phyloP scores from a whole-genome alignment of 495 filamentous ascomycete genomes.

The Penicillium tannophilum region DNA sequence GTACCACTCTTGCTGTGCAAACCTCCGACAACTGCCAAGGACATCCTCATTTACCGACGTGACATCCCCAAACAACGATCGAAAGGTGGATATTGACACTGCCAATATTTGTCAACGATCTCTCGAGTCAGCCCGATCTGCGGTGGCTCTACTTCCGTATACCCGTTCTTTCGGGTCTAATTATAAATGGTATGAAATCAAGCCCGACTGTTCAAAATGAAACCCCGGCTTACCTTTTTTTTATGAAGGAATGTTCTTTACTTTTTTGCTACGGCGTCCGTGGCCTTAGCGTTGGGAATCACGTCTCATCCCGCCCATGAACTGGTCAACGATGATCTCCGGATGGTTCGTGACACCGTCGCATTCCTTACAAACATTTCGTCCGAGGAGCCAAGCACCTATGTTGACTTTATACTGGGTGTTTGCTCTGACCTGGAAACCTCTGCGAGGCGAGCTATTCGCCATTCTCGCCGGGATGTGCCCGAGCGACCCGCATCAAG shows the following conservation, averaged over 20 bases:
- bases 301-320: slow-evolving; percentile 7
- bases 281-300: slow-evolving; percentile 17
- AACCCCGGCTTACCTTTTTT: neutral
- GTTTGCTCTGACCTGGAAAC: slow-evolving; percentile 18
- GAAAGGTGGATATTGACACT: neutral
- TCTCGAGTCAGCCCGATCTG: slow-evolving; percentile 20
- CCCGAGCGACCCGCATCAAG: neutral
- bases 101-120: slow-evolving; percentile 1
- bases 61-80: neutral
- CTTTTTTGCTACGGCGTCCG: slow-evolving; percentile 20
- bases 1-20: slow-evolving; percentile 23
- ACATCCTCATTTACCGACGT: slow-evolving; percentile 5
- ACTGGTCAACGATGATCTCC: slow-evolving; percentile 9
- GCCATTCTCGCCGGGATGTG: neutral
- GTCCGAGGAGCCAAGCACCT: slow-evolving; percentile 24
- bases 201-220: neutral
- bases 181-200: slow-evolving; percentile 13
- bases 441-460: slow-evolving; percentile 12
- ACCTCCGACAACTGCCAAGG: slow-evolving; percentile 16
- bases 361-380: slow-evolving; percentile 14
- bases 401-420: slow-evolving; percentile 22
- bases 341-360: slow-evolving; percentile 5
- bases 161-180: slow-evolving; percentile 8
- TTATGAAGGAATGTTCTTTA: slow-evolving; percentile 22
- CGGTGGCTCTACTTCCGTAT: slow-evolving; percentile 10